These are phyloP conservation scores for Colletotrichum spinosum DNA, from an alignment of 2,329 filamentous ascomycete genomes.

Conservation along the genomic window DNA sequence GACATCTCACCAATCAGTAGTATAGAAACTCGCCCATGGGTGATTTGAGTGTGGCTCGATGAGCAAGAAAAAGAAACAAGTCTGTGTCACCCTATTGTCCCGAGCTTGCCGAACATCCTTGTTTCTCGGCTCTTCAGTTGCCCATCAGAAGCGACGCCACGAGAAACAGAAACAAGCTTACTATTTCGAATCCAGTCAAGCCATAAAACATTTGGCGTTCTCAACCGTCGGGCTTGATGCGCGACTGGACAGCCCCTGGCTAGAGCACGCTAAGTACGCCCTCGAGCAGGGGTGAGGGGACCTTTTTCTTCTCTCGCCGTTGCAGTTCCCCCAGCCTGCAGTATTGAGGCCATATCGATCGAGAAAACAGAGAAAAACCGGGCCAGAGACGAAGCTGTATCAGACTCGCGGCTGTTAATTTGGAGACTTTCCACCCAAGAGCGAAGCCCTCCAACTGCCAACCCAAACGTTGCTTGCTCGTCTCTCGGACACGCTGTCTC, in stretches of 20 bases:
- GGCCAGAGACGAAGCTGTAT: too few species aligned
- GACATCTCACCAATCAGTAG: too few species aligned
- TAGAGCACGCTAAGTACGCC: constrained; percentile 22
- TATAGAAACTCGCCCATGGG: too few species aligned
- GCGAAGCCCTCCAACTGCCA: constrained; percentile 12
- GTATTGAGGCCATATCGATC: background rate
- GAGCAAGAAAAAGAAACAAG: too few species aligned
- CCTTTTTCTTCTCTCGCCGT: background rate
- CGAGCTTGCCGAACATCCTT: too few species aligned
- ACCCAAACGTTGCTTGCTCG: constrained; percentile 12
- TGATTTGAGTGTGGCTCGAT: too few species aligned
- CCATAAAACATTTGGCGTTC: constrained; percentile 4
- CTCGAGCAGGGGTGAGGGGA: constrained; percentile 16
- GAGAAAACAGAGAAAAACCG: background rate
- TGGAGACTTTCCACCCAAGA: background rate
- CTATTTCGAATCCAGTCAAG: background rate
- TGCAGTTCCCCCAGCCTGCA: background rate
- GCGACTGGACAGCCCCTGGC: constrained; percentile 31
- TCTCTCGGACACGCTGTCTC: background rate
- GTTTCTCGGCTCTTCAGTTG: too few species aligned
- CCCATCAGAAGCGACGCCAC: background rate
- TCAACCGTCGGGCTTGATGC: constrained; percentile 1
- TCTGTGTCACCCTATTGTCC: too few species aligned
- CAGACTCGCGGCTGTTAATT: too few species aligned
- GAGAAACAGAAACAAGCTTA: background rate